Conservation (phyloP, 73 alveolate genomes). For the Tetrahymena thermophila region DNA sequence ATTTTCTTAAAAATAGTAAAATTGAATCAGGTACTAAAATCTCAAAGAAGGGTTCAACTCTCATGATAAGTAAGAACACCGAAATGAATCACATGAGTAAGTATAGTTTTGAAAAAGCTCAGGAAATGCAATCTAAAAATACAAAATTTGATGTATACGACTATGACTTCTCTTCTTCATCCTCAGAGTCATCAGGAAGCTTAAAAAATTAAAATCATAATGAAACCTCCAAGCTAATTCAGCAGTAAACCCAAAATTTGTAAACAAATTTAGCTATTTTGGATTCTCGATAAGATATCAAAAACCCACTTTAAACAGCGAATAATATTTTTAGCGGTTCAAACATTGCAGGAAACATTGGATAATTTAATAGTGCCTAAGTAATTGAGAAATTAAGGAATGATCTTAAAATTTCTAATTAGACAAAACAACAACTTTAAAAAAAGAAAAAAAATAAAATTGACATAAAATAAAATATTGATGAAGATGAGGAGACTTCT, state of each 20-base stretch:
- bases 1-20: not conserved
- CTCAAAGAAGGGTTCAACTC: not conserved
- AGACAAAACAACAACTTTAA: not conserved
- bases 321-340: not conserved
- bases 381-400: not conserved
- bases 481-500: not conserved
- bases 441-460: not conserved
- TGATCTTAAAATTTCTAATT: not conserved
- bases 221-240: not conserved
- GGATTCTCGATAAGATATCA: not conserved
- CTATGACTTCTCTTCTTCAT: not conserved
- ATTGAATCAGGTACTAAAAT: not conserved
- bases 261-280: not conserved
- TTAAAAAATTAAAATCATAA: not conserved
- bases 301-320: not conserved
- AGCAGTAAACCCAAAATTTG: not conserved
- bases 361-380: not conserved
- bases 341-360: not conserved
- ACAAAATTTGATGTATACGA: not conserved
- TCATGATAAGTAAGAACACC: not conserved
- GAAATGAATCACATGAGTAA: not conserved
- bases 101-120: not conserved
- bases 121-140: not conserved
- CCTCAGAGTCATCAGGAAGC: not conserved
- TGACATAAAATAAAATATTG: not conserved